Base-by-base conservation (phyloP, 108 stramenopile species). In the Cyclotella cryptica region DNA sequence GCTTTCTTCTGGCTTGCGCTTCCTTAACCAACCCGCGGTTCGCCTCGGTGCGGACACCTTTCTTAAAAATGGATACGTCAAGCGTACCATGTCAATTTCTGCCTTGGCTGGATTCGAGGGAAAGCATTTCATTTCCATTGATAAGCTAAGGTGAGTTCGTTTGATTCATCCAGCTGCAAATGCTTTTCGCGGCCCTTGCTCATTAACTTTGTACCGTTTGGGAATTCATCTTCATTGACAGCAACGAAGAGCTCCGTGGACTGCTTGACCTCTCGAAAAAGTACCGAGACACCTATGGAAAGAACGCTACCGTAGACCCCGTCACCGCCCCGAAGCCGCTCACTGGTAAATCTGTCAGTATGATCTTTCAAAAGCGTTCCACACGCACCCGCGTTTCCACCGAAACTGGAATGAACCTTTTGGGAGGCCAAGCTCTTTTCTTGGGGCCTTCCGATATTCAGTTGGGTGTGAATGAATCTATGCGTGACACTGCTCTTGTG, bases 341-440 rank as follows among this genome's bases (percentile, higher is more conserved):
- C 75, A 75, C 76, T 5, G 97, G 97, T 29, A 71, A 96, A 63
- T 90, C 92, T 44, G 74, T 99, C 19, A 81, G 89, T 41, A 98
- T 97, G 96, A 97, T 99, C 66, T 99, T 98, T 74, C 96, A 99
- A 79, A 99, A 99, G 78, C 88, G 97, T 46, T 94, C 93, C 14
- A 98, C 97, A 10, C 92, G 98, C 62, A 99, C 98, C 3, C 93
- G 98, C 24, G 98, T 99, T 9, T 94, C 93, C 46, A 96, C 96
- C 11, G 98, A 99, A 85, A 98, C 98, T 1, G 98, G 98, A 15
- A 96, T 97, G 92, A 79, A 71, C 44, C 65, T 96, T 64, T 83
- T 99, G 62, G 98, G 98, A 45, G 98, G 97, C 19, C 94, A 96
- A 42, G 89, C 93, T 22, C 88, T 99, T n/a, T 97, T 97, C 86